Evolutionary conservation across 768 basidiomycete genomes (phyloP), one percentile per base, ranked within the genome.

Genomic region (Termitomyces sp.): DNA sequence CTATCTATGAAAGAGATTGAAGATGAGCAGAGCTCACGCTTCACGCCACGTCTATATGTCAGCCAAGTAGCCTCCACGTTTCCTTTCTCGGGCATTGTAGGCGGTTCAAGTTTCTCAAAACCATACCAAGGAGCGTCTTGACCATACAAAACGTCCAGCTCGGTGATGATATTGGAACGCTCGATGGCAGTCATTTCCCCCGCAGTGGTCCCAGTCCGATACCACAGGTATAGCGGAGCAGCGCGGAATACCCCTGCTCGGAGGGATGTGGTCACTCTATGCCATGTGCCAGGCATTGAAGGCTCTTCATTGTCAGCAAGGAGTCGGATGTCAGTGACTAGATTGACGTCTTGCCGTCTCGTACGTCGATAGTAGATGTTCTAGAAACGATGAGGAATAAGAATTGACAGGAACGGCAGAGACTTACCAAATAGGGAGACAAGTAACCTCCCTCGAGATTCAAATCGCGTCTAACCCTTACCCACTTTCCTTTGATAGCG

Each of bases 81-180:
- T 43, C 72, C 75, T 19, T 70, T 63, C 48, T 75, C 73, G 4
- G 70, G 62, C 33, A 81, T 78, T n/a, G 87, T 80, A 0, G 87
- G 71, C 0, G 82, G 82, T 28, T 83, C 73, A 3, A 92, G 64
- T 63, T 80, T 85, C 61, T 92, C 83, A 65, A 94, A 98, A 0
- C 94, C 94, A 62, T 85, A 94, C 85, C 91, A 92, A 0, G 92
- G 84, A 8, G 79, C 76, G 53, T 86, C 88, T 55, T 93, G 86
- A 5, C 96, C 96, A 65, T 84, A 97, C 0, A 92, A 70, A 3
- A 98, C 78, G 66, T 98, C 95, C n/a, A 98, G 60, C 69, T 98
- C 94, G 0, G 94, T 98, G 64, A 98, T 83, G 26, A 94, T 72
- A 43, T 86, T 74, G 35, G 75, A 66, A 58, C 78, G 76, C 62